Percentiles rank a stretch among this genome's conserved stretches.
Evolutionary conservation across 1,284 basidiomycete genomes (phyloP).

Genomic region (Chondrostereum purpureum): DNA sequence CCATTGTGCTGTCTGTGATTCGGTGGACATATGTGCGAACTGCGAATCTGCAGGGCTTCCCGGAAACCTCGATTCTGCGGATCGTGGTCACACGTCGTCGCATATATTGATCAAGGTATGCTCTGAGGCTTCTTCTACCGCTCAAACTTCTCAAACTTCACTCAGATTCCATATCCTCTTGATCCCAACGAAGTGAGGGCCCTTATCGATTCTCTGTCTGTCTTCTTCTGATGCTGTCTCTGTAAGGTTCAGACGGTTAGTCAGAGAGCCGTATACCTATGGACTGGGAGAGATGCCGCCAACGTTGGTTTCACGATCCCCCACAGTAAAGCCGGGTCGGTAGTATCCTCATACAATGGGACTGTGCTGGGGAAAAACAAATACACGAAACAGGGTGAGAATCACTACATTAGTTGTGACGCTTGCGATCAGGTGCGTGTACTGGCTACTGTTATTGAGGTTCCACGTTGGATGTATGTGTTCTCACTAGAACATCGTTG

Average conservation of each 20-base stretch:
- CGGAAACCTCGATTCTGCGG: constrained; percentile 68
- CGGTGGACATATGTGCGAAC: constrained; percentile 80
- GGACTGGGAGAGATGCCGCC: constrained; percentile 71
- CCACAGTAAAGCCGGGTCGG: constrained; percentile 47
- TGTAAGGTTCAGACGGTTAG: constrained; percentile 56
- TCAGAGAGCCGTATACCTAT: constrained; percentile 65
- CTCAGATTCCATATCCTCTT: constrained; percentile 78
- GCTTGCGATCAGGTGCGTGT: constrained; percentile 53
- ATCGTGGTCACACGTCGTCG: constrained; percentile 71
- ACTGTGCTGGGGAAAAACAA: constrained; percentile 54
- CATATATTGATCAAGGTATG: constrained; percentile 90
- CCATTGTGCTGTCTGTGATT: constrained; percentile 83
- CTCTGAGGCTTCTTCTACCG: constrained; percentile 3
- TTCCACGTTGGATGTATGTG: no score
- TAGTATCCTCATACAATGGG: constrained; percentile 54
- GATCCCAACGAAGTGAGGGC: constrained; percentile 56
- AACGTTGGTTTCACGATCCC: constrained; percentile 37
- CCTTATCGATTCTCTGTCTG: neutral
- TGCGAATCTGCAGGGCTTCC: constrained; percentile 83
- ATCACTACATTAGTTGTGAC: constrained; percentile 56
- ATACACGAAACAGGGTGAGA: no score
- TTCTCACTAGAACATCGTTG: no score
- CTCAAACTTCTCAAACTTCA: constrained; percentile 8
- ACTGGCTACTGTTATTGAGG: neutral
- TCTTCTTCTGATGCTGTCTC: constrained; percentile 1